These are phyloP conservation scores for Aspergillus quadrilineatus DNA, from an alignment of 2,329 filamentous ascomycete genomes.

Conservation along the genomic window DNA sequence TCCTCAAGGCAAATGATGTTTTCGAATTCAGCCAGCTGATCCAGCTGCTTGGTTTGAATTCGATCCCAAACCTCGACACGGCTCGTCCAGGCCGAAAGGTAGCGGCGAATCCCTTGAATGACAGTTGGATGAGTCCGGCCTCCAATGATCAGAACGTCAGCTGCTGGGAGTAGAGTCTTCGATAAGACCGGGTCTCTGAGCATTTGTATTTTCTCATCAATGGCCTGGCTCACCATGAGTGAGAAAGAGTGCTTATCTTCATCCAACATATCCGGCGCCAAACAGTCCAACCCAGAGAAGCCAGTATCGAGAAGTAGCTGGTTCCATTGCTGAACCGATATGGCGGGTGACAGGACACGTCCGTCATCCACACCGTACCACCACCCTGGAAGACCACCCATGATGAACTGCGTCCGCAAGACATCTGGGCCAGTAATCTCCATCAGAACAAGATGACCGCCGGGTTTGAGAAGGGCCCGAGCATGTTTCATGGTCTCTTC, in stretches of 20 bases:
- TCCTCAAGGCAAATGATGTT: background rate
- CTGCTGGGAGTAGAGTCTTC: background rate
- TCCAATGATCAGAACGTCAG: background rate
- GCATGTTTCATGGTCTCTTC: background rate
- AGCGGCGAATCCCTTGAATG: background rate
- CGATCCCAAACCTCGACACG: no score
- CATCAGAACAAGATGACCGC: background rate
- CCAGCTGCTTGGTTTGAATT: no score
- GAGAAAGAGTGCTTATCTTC: background rate
- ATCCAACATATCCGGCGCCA: background rate
- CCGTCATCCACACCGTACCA: background rate
- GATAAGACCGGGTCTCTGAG: background rate
- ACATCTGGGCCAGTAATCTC: background rate
- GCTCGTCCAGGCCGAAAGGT: background rate
- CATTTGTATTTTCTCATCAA: background rate
- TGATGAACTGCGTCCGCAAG: background rate
- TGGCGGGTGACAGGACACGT: background rate
- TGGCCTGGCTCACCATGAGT: background rate
- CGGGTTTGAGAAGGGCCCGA: background rate
- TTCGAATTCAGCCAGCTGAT: background rate
- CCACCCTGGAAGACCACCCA: background rate
- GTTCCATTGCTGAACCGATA: background rate
- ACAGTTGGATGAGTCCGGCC: background rate
- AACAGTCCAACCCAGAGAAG: background rate
- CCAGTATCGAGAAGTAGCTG: background rate